A percentile compares a stretch with the other conserved stretches of the same genome.
phyloP scores from a whole-genome alignment of 2,329 filamentous ascomycete species.

The Lomentospora prolificans region DNA sequence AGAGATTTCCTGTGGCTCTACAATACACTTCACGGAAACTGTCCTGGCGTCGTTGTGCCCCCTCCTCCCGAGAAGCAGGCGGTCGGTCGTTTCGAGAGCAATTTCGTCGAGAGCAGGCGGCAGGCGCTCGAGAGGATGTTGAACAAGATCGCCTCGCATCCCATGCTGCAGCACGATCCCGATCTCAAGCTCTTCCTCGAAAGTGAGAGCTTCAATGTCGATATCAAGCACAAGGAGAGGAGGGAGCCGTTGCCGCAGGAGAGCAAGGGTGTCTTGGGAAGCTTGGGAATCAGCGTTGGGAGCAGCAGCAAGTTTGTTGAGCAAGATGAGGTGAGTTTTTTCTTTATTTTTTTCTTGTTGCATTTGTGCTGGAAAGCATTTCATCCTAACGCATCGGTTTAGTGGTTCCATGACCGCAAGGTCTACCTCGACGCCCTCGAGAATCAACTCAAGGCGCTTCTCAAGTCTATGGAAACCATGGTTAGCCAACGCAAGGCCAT shows the following conservation, averaged over 20 bases:
- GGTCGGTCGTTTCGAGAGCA: conserved; percentile 87
- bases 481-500: conserved; percentile 87
- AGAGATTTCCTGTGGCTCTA: conserved; percentile 98
- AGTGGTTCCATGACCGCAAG: conserved; percentile 97
- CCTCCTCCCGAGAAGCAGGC: conserved; percentile 97
- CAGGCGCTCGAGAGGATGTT: conserved; percentile 94
- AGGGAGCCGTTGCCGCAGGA: conserved; percentile 78
- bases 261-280: conserved; percentile 87
- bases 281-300: conserved; percentile 69
- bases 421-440: conserved; percentile 92
- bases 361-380: no score
- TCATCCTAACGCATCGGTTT: no score
- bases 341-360: background rate
- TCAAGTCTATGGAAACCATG: conserved; percentile 92
- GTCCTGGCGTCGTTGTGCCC: conserved; percentile 88
- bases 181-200: conserved; percentile 96
- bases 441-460: conserved; percentile 76
- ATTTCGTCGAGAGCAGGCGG: conserved; percentile 89
- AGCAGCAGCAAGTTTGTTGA: conserved; percentile 84
- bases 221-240: conserved; percentile 95
- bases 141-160: conserved; percentile 87
- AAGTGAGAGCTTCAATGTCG: conserved; percentile 89
- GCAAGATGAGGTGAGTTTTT: conserved; percentile 73
- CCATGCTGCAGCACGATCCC: conserved; percentile 81
- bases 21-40: conserved; percentile 86